Base-by-base conservation (phyloP, 768 basidiomycete species). In the Auriscalpium orientale region DNA sequence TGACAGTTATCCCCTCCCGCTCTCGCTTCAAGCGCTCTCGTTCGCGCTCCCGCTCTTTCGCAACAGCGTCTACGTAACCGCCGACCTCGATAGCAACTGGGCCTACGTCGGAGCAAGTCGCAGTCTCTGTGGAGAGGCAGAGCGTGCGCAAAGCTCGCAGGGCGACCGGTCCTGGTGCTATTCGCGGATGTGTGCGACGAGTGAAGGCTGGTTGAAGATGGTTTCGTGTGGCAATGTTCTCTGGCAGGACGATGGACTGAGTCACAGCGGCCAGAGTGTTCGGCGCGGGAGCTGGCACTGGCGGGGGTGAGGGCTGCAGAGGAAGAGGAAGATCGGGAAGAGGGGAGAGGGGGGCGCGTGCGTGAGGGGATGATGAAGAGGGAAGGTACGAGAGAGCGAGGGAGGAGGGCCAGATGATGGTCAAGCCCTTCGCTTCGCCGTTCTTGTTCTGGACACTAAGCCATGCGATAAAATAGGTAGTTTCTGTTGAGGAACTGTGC, bases 401-500 rank as follows among this genome's bases (percentile, higher is more conserved):
- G 1, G 73, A 68, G 2, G 78, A 69, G 1, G 90, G 89, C 74
- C 89, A 91, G 58, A 91, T 81, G 49, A 87, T 72, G n/a, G 79
- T 73, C 34, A 88, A 71, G 1, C 89, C 89, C 62, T 89, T 90
- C 60, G 89, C 87, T 66, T 91, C 89, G 35, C 86, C 87, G 60
- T 86, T 87, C 58, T 79, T 83, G 63, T 88, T 88, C 67, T 89
- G 81, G 18, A 91, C 84, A 35, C 76, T 78, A 38, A 90, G 75
- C 84, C 85, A 91, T 4, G 80, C 86, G 52, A 91, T 82, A 46
- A 89, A 68, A 66, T 82, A 89, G 15, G 62, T 61, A 2, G 68
- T 67, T 40, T 59, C 59, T 44, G 53, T 43, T 36, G 54, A 49
- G 2, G 47, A 40, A 8, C 44, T 33, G 53, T 28, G 45, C 35